Percentiles rank a stretch among this genome's conserved stretches.
Evolutionary conservation across 2,329 filamentous ascomycete genomes (phyloP).

Genomic region (Phialophora macrospora): DNA sequence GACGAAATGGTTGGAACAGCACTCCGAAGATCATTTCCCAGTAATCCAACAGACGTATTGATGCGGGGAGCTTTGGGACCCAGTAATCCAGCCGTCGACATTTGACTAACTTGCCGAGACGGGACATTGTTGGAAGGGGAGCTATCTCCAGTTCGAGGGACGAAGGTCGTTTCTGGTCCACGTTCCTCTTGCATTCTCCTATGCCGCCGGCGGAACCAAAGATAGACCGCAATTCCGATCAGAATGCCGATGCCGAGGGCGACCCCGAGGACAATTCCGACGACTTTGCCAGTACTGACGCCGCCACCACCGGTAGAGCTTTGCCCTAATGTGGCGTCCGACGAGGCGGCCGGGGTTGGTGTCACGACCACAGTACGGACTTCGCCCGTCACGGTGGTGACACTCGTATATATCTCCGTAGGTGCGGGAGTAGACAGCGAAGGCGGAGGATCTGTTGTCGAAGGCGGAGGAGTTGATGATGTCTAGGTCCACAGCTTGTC

Average conservation of each 20-base stretch:
- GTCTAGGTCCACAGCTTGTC: neutral
- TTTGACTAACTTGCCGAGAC: constrained; percentile 40
- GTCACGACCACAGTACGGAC: constrained; percentile 41
- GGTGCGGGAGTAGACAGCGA: constrained; percentile 20
- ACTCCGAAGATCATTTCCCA: constrained; percentile 30
- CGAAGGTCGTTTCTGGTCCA: constrained; percentile 27
- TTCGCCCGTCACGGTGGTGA: constrained; percentile 43
- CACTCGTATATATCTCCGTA: constrained; percentile 35
- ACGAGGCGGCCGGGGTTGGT: constrained; percentile 27
- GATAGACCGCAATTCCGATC: constrained; percentile 46
- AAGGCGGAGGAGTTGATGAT: constrained; percentile 2
- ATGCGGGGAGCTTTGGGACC: constrained; percentile 34
- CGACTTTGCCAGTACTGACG: constrained; percentile 50
- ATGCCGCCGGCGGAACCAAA: constrained; percentile 49
- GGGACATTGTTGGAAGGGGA: constrained; percentile 37
- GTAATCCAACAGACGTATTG: constrained; percentile 32
- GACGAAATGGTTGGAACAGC: constrained; percentile 27
- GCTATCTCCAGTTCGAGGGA: constrained; percentile 28
- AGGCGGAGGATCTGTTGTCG: neutral
- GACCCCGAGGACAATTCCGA: constrained; percentile 52
- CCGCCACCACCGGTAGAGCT: constrained; percentile 37
- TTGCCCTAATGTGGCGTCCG: constrained; percentile 37
- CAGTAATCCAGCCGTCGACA: constrained; percentile 39
- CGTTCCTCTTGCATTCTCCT: constrained; percentile 20
- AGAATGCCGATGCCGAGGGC: constrained; percentile 47